Conservation (phyloP, 768 basidiomycete genomes). For the Leccinum obscurum region DNA sequence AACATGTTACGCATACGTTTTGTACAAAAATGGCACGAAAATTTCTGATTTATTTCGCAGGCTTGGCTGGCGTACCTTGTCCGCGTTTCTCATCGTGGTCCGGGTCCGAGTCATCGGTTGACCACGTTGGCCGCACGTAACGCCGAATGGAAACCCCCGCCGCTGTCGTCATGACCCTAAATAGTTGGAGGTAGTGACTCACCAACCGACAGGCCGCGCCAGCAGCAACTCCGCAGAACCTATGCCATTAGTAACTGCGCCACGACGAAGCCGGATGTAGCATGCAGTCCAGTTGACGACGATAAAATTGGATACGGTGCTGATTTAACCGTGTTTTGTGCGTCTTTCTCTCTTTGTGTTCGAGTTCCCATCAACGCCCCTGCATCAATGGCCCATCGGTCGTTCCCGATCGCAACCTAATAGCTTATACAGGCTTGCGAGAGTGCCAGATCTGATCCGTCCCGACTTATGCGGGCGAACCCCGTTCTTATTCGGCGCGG, state of each 20-base stretch:
- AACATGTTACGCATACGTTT: not conserved
- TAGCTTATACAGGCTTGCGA: not conserved
- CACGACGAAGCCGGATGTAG: not conserved
- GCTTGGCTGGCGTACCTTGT: not conserved
- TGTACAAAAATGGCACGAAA: not conserved
- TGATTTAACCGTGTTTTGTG: not conserved
- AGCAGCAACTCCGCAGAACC: not conserved
- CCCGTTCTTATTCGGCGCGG: not conserved
- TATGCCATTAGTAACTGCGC: not conserved
- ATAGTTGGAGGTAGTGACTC: not conserved
- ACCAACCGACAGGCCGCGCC: not conserved
- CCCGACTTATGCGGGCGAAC: not conserved
- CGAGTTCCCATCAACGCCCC: not conserved
- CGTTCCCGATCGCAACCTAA: not conserved
- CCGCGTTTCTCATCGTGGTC: not conserved
- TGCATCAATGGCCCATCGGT: not conserved
- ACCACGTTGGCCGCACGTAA: not conserved
- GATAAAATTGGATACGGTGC: not conserved
- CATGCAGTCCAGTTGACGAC: not conserved
- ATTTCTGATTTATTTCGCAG: not conserved
- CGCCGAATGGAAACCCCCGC: not conserved
- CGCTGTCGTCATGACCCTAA: not conserved
- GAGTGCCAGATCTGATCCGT: not conserved
- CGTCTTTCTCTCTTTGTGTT: not conserved
- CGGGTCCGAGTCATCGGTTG: not conserved